A percentile compares a stretch with the other conserved stretches of the same genome.
Evolutionary conservation across 305 asterid genomes (phyloP).

Genomic region (Striga hermonthica): DNA sequence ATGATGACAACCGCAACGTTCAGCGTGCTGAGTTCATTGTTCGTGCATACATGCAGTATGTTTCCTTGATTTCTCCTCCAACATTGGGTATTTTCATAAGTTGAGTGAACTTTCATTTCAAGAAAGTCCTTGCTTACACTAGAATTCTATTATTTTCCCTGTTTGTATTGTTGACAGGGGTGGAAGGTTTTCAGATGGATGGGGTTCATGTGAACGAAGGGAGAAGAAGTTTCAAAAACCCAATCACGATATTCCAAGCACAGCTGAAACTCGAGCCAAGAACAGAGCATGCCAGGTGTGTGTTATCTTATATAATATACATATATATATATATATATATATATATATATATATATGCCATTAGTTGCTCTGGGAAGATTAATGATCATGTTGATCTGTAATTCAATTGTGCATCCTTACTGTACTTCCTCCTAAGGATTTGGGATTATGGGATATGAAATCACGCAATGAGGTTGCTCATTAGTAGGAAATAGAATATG

Average conservation of each 20-base stretch:
- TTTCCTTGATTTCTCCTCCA: slow-evolving; percentile 14
- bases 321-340: no score
- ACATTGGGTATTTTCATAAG: slow-evolving; percentile 10
- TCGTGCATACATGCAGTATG: slow-evolving; percentile 95
- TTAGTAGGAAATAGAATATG: background rate
- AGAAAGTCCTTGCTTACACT: slow-evolving; percentile 15
- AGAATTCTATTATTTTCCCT: slow-evolving; percentile 5
- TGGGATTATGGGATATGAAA: background rate
- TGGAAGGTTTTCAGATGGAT: slow-evolving; percentile 95
- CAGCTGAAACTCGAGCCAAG: slow-evolving; percentile 99
- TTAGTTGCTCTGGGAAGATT: slow-evolving; percentile 14
- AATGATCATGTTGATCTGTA: slow-evolving; percentile 4
- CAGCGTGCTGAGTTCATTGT: slow-evolving; percentile 88
- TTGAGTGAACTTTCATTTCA: slow-evolving; percentile 14
- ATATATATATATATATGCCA: no score
- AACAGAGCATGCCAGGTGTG: slow-evolving; percentile 93
- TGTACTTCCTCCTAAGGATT: background rate
- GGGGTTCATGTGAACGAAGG: slow-evolving; percentile 95
- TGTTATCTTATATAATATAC: slow-evolving; percentile 22
- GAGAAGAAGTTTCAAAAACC: slow-evolving; percentile 90
- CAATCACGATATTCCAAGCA: slow-evolving; percentile 94
- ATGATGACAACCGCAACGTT: slow-evolving; percentile 82
- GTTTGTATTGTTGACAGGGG: slow-evolving; percentile 47
- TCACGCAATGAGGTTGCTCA: no score
- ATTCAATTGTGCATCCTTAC: background rate